Base-by-base conservation (phyloP, 2,329 filamentous ascomycete genomes). In the Aspergillus eucalypticola region DNA sequence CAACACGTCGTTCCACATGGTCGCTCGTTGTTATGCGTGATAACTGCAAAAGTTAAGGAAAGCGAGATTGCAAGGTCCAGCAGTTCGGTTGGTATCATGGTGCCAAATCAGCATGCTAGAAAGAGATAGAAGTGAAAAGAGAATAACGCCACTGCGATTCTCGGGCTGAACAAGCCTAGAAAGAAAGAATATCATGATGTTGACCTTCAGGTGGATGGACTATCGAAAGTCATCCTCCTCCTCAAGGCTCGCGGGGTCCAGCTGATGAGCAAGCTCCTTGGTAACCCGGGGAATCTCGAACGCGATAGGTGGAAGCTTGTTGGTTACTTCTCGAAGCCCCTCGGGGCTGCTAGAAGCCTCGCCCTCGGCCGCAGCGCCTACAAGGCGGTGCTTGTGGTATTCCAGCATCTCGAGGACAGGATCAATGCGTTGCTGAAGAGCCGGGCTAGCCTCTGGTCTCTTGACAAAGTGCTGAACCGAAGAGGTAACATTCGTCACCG, bases 261-360 rank as follows among this genome's bases (percentile, higher is more conserved):
- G 74, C 35, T 79, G 74, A 23, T 81, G 75, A 10, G 86, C 84
- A 61, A 91, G 78, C 72, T 90, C 91, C 80, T 94, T 95, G 54
- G 89, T 90, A 76, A 92, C 90, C 61, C 90, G 84, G 6, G 90
- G 91, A 71, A 94, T 89, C 76, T 92, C 90, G 75, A 96, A 96
- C n/a, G 91, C 91, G 66, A 95, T 87, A 2, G 91, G 91, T 10
- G 91, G 91, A 54, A 96, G 78, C 27, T 86, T 88, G 73, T 89
- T 87, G 57, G 84, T 88, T 81, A 89, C 88, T 70, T 81, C 81
- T 6, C 76, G 78, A 19, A 76, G 65, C 50, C 84, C 78, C 42
- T 81, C 80, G 15, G 81, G 77, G 51, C 82, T 81, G 7, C 82
- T 84, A 25, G 89, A 83, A 8, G 85, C 82, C 65, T 84, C 80